Conservation (phyloP, 257 asterid species). For the Scutellaria barbata region DNA sequence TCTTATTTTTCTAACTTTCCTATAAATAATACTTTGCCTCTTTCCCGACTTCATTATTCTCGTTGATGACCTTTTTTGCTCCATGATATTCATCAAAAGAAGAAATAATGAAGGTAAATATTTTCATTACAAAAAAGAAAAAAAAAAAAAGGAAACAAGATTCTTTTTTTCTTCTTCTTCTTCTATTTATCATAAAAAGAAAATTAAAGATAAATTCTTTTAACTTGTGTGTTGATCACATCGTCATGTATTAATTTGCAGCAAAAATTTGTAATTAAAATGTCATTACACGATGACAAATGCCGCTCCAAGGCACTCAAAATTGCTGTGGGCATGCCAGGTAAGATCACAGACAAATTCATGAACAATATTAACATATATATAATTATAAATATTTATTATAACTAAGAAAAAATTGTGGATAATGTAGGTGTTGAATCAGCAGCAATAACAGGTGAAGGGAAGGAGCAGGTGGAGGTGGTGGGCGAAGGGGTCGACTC, state of each 20-base stretch:
- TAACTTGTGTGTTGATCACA: background rate
- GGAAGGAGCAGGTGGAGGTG: conserved; percentile 48
- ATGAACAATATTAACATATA: no score
- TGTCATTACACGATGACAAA: conserved; percentile 41
- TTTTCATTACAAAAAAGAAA: no score
- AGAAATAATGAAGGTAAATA: conserved; percentile 32
- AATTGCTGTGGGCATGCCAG: conserved; percentile 41
- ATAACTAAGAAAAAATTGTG: background rate
- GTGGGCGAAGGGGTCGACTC: conserved; percentile 61
- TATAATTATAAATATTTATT: no score
- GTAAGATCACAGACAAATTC: conserved; percentile 22
- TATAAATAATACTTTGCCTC: background rate
- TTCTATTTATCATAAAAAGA: no score
- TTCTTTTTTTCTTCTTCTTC: background rate
- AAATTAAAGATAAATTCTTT: no score
- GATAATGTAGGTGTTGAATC: conserved; percentile 46
- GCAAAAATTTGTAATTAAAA: conserved; percentile 59
- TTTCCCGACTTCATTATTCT: background rate
- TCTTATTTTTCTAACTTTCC: background rate
- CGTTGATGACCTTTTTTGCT: background rate
- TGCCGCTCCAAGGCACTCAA: conserved; percentile 50
- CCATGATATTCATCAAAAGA: background rate
- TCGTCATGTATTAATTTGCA: conserved; percentile 34
- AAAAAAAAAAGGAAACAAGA: background rate
- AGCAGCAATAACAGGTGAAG: conserved; percentile 43